Evolutionary conservation across 2,329 filamentous ascomycete genomes (phyloP).

Genomic region (Aspergillus sp.): DNA sequence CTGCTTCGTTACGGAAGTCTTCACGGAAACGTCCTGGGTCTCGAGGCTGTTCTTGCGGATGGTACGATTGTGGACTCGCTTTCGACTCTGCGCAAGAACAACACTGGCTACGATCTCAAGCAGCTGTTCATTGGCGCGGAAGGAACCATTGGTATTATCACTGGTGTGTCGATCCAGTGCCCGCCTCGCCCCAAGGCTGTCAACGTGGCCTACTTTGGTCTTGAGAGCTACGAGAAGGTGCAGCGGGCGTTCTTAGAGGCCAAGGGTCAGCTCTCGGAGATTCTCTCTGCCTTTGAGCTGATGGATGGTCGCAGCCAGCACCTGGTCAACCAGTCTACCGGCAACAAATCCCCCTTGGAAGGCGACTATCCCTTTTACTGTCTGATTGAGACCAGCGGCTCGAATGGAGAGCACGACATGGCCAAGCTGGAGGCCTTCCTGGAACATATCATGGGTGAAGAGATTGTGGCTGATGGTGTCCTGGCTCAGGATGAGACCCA

Average conservation of each 20-base stretch:
- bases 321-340: slow-evolving; percentile 66
- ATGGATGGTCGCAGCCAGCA: slow-evolving; percentile 85
- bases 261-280: slow-evolving; percentile 85
- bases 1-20: slow-evolving; percentile 88
- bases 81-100: slow-evolving; percentile 87
- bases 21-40: slow-evolving; percentile 83
- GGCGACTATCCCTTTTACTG: slow-evolving; percentile 89
- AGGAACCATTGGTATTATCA: slow-evolving; percentile 91
- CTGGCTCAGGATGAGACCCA: slow-evolving; percentile 92
- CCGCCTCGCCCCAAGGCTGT: slow-evolving; percentile 80
- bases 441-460: slow-evolving; percentile 82
- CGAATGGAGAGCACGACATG: slow-evolving; percentile 85
- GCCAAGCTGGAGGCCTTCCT: slow-evolving; percentile 87
- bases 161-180: slow-evolving; percentile 80
- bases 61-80: slow-evolving; percentile 89
- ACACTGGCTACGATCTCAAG: slow-evolving; percentile 96
- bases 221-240: slow-evolving; percentile 84
- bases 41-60: slow-evolving; percentile 90
- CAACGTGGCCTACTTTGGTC: slow-evolving; percentile 90
- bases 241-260: slow-evolving; percentile 81
- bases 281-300: slow-evolving; percentile 92
- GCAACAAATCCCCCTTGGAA: slow-evolving; percentile 73
- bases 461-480: slow-evolving; percentile 82
- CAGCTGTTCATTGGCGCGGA: slow-evolving; percentile 95
- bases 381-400: slow-evolving; percentile 91